Percentiles rank a stretch among this genome's conserved stretches.
Evolutionary conservation across 1,284 basidiomycete genomes (phyloP).

Genomic region (Cutaneotrichosporon cavernicola): DNA sequence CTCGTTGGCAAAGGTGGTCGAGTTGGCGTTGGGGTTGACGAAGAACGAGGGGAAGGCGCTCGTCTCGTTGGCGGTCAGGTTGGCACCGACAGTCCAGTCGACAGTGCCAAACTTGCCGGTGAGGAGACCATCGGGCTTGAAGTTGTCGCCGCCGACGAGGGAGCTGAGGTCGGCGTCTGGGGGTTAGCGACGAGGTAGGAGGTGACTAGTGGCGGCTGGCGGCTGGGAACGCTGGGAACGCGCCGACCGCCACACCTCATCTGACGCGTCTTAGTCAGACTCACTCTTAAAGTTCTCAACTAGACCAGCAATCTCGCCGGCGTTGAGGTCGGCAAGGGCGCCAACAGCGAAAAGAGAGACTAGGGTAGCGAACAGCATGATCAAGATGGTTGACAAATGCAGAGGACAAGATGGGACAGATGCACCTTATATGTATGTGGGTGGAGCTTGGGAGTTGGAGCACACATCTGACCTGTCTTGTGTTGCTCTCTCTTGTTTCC

Average conservation of each 20-base stretch:
- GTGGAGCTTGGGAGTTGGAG: background rate
- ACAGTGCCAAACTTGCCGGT: conserved; percentile 15
- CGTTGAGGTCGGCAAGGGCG: conserved; percentile 15
- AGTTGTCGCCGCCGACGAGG: conserved; percentile 15
- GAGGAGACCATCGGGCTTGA: conserved; percentile 21
- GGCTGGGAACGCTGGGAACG: no score
- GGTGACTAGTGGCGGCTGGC: no score
- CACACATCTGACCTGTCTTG: no score
- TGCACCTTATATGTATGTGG: background rate
- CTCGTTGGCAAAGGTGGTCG: background rate
- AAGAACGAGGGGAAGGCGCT: conserved; percentile 92
- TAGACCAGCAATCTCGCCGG: conserved; percentile 11
- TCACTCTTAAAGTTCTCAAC: conserved; percentile 18
- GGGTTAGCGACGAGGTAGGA: no score
- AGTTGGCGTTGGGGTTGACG: conserved; percentile 55
- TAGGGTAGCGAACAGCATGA: conserved; percentile 20
- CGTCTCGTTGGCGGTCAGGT: conserved; percentile 42
- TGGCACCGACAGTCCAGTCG: conserved; percentile 16
- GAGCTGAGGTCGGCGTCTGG: conserved; percentile 14
- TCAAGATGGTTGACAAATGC: background rate
- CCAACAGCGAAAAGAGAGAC: conserved; percentile 16
- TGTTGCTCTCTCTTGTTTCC: no score
- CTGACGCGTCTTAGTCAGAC: background rate
- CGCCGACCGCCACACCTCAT: background rate
- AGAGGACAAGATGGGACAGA: background rate